A percentile compares a stretch with the other conserved stretches of the same genome.
These are phyloP conservation scores for Lophiotrema nucula DNA, from an alignment of 495 filamentous ascomycete species.

Conservation along the genomic window DNA sequence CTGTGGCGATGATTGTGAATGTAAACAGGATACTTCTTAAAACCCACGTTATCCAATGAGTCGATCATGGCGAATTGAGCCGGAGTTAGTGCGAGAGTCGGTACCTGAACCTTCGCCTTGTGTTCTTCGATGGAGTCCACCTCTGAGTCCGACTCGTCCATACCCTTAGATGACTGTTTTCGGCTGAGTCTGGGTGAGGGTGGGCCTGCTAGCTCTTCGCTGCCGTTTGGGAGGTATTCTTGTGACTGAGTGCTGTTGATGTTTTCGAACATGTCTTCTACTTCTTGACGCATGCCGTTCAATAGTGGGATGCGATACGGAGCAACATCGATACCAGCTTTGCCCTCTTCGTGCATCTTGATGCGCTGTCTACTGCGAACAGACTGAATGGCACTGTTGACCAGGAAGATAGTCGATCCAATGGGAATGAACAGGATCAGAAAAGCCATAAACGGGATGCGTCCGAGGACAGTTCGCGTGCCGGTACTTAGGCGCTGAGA, in stretches of 20 bases:
- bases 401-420: slow-evolving; percentile 64
- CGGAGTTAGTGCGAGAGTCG: slow-evolving; percentile 71
- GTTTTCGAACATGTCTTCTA: slow-evolving; percentile 73
- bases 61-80: slow-evolving; percentile 82
- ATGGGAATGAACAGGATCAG: slow-evolving; percentile 67
- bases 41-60: slow-evolving; percentile 70
- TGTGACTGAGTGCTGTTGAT: slow-evolving; percentile 61
- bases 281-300: slow-evolving; percentile 64
- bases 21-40: slow-evolving; percentile 78
- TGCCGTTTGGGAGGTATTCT: slow-evolving; percentile 57
- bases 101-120: slow-evolving; percentile 44
- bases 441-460: slow-evolving; percentile 59
- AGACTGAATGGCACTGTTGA: slow-evolving; percentile 74
- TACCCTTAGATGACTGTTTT: background rate
- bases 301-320: slow-evolving; percentile 75
- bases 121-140: slow-evolving; percentile 6
- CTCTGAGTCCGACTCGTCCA: background rate
- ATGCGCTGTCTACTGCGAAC: slow-evolving; percentile 70
- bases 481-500: slow-evolving; percentile 36
- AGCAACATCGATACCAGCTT: slow-evolving; percentile 59
- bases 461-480: slow-evolving; percentile 39
- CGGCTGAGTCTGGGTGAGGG: background rate
- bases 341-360: slow-evolving; percentile 68
- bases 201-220: slow-evolving; percentile 34
- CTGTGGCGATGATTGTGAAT: slow-evolving; percentile 78